Conservation (phyloP, 73 alveolate genomes). For the Strombidium stylifer region DNA sequence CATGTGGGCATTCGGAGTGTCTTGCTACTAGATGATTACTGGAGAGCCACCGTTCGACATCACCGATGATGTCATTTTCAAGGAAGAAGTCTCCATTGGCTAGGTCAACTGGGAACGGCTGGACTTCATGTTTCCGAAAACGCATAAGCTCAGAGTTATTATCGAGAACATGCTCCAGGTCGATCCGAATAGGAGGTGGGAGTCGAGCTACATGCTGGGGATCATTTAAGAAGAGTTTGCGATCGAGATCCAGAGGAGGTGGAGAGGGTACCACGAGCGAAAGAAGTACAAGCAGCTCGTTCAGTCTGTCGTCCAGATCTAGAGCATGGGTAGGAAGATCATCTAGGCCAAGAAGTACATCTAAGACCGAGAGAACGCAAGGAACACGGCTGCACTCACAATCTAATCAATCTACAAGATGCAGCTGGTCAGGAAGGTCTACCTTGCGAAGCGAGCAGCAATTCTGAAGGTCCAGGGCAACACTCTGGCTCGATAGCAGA, state of each 20-base stretch:
- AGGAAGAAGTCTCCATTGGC: slow-evolving; percentile 59
- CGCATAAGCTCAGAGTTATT: slow-evolving; percentile 45
- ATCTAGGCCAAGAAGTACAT: slow-evolving; percentile 32
- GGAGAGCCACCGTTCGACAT: slow-evolving; percentile 72
- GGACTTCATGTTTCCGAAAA: slow-evolving; percentile 47
- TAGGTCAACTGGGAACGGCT: slow-evolving; percentile 51
- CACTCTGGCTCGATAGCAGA: slow-evolving; percentile 48
- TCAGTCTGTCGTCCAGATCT: slow-evolving; percentile 47
- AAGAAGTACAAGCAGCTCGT: slow-evolving; percentile 50
- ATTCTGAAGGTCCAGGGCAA: slow-evolving; percentile 53
- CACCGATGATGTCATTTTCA: slow-evolving; percentile 52
- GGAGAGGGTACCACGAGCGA: slow-evolving; percentile 64
- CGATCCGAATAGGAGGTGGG: slow-evolving; percentile 71
- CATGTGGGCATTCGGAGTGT: slow-evolving; percentile 68
- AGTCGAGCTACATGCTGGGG: slow-evolving; percentile 59
- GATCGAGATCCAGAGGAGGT: slow-evolving; percentile 52
- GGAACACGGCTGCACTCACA: slow-evolving; percentile 46
- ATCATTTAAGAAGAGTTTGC: slow-evolving; percentile 56
- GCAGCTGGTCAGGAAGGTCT: slow-evolving; percentile 13
- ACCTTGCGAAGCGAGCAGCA: not conserved
- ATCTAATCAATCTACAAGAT: slow-evolving; percentile 48
- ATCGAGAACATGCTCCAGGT: slow-evolving; percentile 55
- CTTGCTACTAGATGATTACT: slow-evolving; percentile 60
- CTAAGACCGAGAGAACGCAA: slow-evolving; percentile 30
- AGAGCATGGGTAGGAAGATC: slow-evolving; percentile 53